These are phyloP conservation scores for Solanum boliviense DNA, from an alignment of 257 asterid species.

Conservation along the genomic window DNA sequence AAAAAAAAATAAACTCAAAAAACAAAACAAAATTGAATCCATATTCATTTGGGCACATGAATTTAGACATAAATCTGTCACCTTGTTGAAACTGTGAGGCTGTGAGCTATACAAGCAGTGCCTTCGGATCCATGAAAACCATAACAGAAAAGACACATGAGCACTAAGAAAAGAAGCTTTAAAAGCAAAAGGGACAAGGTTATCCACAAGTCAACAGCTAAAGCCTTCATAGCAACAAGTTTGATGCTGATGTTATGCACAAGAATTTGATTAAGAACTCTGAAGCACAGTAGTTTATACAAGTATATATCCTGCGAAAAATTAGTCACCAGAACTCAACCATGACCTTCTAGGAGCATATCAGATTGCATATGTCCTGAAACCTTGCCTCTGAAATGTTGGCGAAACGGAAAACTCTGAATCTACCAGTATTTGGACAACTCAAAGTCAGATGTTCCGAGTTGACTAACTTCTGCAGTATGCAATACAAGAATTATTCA, in stretches of 20 bases:
- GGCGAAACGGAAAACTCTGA: constrained; percentile 44
- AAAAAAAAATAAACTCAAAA: not conserved
- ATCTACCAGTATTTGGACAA: constrained; percentile 61
- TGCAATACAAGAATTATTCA: constrained; percentile 3
- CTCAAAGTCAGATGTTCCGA: constrained; percentile 52
- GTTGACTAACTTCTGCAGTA: constrained; percentile 44
- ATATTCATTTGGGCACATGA: not conserved
- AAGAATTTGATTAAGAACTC: not conserved
- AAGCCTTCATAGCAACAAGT: not conserved
- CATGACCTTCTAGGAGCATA: constrained; percentile 35
- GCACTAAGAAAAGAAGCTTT: not conserved
- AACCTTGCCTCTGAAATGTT: constrained; percentile 47
- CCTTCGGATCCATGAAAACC: not conserved
- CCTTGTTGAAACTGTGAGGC: not conserved
- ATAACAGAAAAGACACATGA: not conserved
- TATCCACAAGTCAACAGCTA: not conserved
- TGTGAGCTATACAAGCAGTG: not conserved
- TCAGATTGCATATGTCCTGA: constrained; percentile 64
- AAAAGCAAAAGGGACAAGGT: not conserved
- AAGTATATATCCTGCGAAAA: not conserved
- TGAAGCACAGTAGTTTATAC: not conserved
- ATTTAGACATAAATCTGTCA: not conserved
- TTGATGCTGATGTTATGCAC: not conserved
- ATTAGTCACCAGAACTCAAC: not conserved
- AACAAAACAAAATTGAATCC: too few species aligned